Conservation (phyloP, 2,329 filamentous ascomycete genomes). For the Talaromyces sp. region DNA sequence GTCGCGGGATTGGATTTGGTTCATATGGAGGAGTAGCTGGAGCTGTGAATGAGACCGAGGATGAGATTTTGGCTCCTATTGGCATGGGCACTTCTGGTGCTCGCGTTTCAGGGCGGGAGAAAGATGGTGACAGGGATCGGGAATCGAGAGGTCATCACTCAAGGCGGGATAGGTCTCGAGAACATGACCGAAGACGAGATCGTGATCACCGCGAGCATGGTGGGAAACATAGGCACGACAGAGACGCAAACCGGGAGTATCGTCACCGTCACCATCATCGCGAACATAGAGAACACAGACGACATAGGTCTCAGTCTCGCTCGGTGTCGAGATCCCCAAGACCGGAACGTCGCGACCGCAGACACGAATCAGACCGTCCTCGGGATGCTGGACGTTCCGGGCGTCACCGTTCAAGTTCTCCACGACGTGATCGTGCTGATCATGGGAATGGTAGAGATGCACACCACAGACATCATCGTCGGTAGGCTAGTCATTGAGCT, state of each 20-base stretch:
- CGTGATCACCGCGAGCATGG: constrained; percentile 20
- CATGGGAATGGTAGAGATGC: not conserved
- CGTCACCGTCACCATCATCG: constrained; percentile 1
- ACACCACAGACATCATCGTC: not conserved
- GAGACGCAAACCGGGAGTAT: constrained; percentile 4
- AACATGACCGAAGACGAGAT: constrained; percentile 45
- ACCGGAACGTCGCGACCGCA: constrained; percentile 25
- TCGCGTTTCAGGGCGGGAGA: constrained; percentile 25
- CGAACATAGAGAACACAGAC: constrained; percentile 1
- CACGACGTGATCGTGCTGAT: not conserved
- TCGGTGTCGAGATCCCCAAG: constrained; percentile 24
- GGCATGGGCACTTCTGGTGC: constrained; percentile 20
- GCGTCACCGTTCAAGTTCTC: not conserved
- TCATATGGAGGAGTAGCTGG: constrained; percentile 28
- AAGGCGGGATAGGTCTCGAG: constrained; percentile 25
- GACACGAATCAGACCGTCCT: not conserved
- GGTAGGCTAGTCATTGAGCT: not conserved
- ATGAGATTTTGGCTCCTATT: constrained; percentile 25
- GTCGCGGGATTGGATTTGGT: constrained; percentile 32
- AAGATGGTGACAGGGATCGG: constrained; percentile 26
- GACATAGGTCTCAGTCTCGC: constrained; percentile 8
- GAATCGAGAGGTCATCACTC: constrained; percentile 19
- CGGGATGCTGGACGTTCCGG: not conserved
- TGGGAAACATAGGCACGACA: constrained; percentile 4
- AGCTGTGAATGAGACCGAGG: constrained; percentile 24